Percentiles rank a stretch among this genome's conserved stretches.
Conservation (phyloP, 2,329 filamentous ascomycete species). For the Eutypa lata region DNA sequence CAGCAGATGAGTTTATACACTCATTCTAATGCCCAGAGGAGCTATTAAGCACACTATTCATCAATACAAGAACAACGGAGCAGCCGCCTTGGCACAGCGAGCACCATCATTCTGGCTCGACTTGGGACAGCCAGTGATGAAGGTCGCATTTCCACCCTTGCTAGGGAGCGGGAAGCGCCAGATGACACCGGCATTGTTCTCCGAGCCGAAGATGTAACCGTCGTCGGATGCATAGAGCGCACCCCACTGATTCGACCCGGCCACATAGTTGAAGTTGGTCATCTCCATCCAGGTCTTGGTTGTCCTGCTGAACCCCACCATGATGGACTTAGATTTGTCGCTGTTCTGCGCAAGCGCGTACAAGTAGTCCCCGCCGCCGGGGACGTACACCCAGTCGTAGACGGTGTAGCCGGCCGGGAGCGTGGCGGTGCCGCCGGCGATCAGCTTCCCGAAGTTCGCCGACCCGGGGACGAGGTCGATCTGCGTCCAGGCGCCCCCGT, state of each 20-base stretch:
- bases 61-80: too few relatives aligned
- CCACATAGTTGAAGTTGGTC: slow-evolving; percentile 3
- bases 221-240: slow-evolving; percentile 15
- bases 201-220: slow-evolving; percentile 12
- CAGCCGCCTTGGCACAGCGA: slow-evolving; percentile 2
- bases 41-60: too few relatives aligned
- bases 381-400: slow-evolving; percentile 16
- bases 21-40: too few relatives aligned
- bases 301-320: slow-evolving; percentile 9
- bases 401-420: slow-evolving; percentile 5
- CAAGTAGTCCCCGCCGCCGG: slow-evolving; percentile 8
- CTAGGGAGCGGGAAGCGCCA: slow-evolving; percentile 10
- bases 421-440: slow-evolving; percentile 5
- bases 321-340: background rate
- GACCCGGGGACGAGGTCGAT: slow-evolving; percentile 11
- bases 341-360: slow-evolving; percentile 5
- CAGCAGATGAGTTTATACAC: too few relatives aligned
- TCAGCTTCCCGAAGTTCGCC: slow-evolving; percentile 6
- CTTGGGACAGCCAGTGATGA: slow-evolving; percentile 7
- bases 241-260: slow-evolving; percentile 6
- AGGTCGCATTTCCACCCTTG: slow-evolving; percentile 3
- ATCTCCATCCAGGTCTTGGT: slow-evolving; percentile 9
- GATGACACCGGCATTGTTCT: slow-evolving; percentile 13
- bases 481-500: slow-evolving; percentile 8
- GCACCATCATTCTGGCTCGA: slow-evolving; percentile 14